Base-by-base conservation (phyloP, 2,329 filamentous ascomycete species). In the Knufia fluminis region DNA sequence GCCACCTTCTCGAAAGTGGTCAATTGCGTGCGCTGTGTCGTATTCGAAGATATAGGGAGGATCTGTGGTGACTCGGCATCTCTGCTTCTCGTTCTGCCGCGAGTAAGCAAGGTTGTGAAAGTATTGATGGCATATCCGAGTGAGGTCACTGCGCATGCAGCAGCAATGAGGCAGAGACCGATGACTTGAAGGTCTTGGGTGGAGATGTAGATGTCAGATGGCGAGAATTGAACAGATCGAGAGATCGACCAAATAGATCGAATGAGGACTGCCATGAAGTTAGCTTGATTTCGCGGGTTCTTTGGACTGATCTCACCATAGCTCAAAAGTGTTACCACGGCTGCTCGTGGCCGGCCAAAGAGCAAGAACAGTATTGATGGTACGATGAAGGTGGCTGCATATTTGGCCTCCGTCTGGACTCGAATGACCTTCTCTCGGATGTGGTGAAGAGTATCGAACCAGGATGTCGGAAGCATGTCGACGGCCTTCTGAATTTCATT, bases 391-490 rank as follows among this genome's bases (percentile, higher is more conserved):
- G 20, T 8, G 6, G 23, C 14, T 14, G 33, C 22, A n/a, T 39
- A 48, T 39, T 23, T 38, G 17, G 22, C 16, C 14, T 48, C 45
- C 2, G 12, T 20, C 23, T 22, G 33, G 10, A 48, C n/a, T 10
- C 14, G 16, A 3, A 16, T 19, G 20, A 31, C 22, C 14, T 16
- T 9, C 7, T 40, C 8, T 9, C 40, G 45, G 17, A 40, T 28
- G 19, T 40, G 10, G 23, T 31, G 32, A 10, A 48, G 16, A 6
- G 33, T 20, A 10, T 48, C 35, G 36, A 48, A 20, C 33, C 33
- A 39, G 2, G 45, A 48, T 28, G 45, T 40, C 17, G 45, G 45
- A 19, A 48, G 16, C 20, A 48, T 32, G 31, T 48, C 45, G n/a
- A 48, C 19, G 6, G 45, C 23, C 16, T 40, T 17, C 8, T 31